A percentile compares a stretch with the other conserved stretches of the same genome.
These are phyloP conservation scores for Amaranthus hypochondriacus DNA, from an alignment of 148 eudicot species.

Conservation along the genomic window DNA sequence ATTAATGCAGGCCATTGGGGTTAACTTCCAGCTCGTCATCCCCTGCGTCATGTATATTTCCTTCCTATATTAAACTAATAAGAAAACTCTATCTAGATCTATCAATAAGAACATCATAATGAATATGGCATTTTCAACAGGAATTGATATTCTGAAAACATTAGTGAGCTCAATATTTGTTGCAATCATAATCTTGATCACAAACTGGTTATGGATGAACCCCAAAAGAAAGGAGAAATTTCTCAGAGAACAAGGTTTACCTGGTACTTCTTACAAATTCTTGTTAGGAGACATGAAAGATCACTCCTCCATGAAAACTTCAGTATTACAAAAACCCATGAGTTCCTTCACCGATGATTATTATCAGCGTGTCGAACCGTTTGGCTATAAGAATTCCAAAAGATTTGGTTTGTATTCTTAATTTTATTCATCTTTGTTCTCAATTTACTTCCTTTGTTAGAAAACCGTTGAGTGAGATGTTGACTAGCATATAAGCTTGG, in stretches of 20 bases:
- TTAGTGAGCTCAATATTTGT: conserved; percentile 2
- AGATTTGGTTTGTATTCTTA: conserved; percentile 14
- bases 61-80: not conserved
- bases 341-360: conserved; percentile 18
- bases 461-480: no score
- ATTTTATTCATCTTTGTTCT: not conserved
- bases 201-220: conserved; percentile 26
- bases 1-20: not conserved
- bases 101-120: not conserved
- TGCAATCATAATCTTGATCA: not conserved
- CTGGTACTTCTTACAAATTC: conserved; percentile 24
- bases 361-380: conserved; percentile 12
- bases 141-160: conserved; percentile 5
- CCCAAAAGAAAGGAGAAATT: conserved; percentile 22
- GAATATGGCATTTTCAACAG: conserved; percentile 15
- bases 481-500: no score
- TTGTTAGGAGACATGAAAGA: conserved; percentile 26
- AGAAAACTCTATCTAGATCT: not conserved
- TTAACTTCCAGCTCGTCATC: not conserved
- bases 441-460: no score
- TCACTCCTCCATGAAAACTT: conserved; percentile 4
- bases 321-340: conserved; percentile 16
- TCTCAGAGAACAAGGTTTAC: conserved; percentile 25
- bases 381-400: conserved; percentile 2
- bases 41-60: not conserved